These are phyloP conservation scores for Elsinoe australis DNA, from an alignment of 2,329 filamentous ascomycete species.

Conservation along the genomic window DNA sequence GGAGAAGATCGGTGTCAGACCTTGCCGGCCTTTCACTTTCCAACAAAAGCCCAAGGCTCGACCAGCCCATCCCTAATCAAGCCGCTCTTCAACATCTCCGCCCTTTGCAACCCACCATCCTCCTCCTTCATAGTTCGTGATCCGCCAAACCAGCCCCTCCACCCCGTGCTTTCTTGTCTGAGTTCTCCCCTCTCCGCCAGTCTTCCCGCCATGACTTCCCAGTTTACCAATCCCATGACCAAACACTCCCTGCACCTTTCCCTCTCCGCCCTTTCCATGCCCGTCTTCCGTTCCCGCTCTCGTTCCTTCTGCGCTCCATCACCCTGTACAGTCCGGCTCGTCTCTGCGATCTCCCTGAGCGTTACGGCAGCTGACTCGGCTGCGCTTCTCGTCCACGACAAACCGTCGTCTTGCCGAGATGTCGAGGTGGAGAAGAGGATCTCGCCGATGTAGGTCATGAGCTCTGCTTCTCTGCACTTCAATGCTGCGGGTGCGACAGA, in stretches of 20 bases:
- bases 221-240: conserved; percentile 67
- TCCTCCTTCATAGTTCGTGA: conserved; percentile 21
- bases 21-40: too few relatives aligned
- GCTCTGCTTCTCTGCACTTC: conserved; percentile 73
- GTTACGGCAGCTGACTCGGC: conserved; percentile 32
- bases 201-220: conserved; percentile 67
- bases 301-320: not conserved
- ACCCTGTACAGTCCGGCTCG: conserved; percentile 17
- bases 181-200: conserved; percentile 45
- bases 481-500: conserved; percentile 51
- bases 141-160: conserved; percentile 25
- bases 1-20: too few relatives aligned
- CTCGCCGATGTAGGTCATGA: conserved; percentile 88
- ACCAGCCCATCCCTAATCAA: conserved; percentile 2
- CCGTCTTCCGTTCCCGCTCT: conserved; percentile 24
- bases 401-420: conserved; percentile 52
- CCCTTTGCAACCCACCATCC: conserved; percentile 5
- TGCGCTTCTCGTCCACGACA: conserved; percentile 88
- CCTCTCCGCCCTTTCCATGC: conserved; percentile 31
- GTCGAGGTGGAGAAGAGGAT: conserved; percentile 68
- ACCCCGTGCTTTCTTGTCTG: conserved; percentile 23
- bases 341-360: conserved; percentile 21
- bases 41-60: conserved; percentile 5
- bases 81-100: not conserved
- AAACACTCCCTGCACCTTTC: conserved; percentile 71